Conservation (phyloP, 2,329 filamentous ascomycete genomes). For the Diplodia corticola region DNA sequence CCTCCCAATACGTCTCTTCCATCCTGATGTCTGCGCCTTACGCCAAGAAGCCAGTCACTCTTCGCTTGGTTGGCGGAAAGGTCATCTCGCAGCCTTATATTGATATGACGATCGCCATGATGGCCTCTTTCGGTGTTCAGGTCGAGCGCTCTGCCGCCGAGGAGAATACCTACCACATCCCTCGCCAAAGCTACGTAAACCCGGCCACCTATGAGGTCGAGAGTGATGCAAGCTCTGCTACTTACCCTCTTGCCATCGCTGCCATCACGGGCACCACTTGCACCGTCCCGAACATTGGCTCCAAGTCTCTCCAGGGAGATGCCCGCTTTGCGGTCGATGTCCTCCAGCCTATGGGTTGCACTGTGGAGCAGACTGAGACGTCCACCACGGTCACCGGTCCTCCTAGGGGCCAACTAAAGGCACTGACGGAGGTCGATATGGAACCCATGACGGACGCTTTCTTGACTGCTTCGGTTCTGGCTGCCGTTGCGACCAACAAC, state of each 20-base stretch:
- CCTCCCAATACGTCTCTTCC: constrained; percentile 98
- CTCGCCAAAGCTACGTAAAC: constrained; percentile 78
- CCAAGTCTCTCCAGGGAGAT: constrained; percentile 88
- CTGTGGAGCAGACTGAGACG: constrained; percentile 76
- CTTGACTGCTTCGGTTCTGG: constrained; percentile 88
- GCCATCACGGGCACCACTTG: constrained; percentile 95
- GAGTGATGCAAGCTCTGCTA: constrained; percentile 96
- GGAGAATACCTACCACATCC: constrained; percentile 90
- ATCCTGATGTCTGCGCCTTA: constrained; percentile 97
- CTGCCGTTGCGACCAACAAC: constrained; percentile 79
- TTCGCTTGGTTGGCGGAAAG: constrained; percentile 91
- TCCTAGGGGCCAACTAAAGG: constrained; percentile 68
- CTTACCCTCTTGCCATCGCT: constrained; percentile 89
- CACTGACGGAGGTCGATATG: constrained; percentile 87
- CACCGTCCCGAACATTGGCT: constrained; percentile 95
- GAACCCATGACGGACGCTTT: constrained; percentile 99
- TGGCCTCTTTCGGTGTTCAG: constrained; percentile 83
- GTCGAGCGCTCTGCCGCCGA: constrained; percentile 77
- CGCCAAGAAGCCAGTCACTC: constrained; percentile 87
- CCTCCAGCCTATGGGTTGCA: constrained; percentile 88
- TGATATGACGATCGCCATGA: constrained; percentile 98
- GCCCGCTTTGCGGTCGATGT: constrained; percentile 91
- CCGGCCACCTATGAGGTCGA: constrained; percentile 86
- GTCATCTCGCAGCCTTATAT: constrained; percentile 97
- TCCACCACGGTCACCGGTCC: constrained; percentile 95